Percentiles rank a stretch among this genome's conserved stretches.
Conservation (phyloP, 2,329 filamentous ascomycete species). For the Ascocoryne sarcoides region DNA sequence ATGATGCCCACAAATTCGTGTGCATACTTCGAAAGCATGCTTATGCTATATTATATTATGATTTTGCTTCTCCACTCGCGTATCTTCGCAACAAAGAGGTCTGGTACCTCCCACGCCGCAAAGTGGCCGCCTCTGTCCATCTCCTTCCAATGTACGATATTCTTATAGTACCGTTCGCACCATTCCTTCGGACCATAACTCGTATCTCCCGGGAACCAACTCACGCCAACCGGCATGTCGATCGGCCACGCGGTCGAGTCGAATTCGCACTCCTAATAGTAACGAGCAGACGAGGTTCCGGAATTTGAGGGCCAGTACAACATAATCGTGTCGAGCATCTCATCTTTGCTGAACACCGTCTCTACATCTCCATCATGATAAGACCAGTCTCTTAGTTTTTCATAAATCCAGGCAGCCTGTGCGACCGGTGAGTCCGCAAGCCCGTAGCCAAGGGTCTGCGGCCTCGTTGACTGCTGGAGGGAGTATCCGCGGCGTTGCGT, state of each 20-base stretch:
- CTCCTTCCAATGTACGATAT: constrained; percentile 44
- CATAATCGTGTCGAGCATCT: too few relatives aligned
- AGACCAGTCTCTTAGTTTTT: constrained; percentile 73
- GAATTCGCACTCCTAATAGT: too few relatives aligned
- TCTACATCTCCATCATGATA: not conserved
- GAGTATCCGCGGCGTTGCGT: not conserved
- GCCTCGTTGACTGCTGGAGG: constrained; percentile 43
- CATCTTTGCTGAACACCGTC: not conserved
- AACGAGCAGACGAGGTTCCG: constrained; percentile 26
- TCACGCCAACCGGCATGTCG: too few relatives aligned
- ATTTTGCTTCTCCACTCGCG: too few relatives aligned
- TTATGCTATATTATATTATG: too few relatives aligned
- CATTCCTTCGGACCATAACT: constrained; percentile 43
- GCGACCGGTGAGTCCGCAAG: constrained; percentile 61
- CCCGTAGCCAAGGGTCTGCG: constrained; percentile 61
- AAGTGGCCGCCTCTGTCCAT: constrained; percentile 38
- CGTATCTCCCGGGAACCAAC: constrained; percentile 50
- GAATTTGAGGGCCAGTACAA: not conserved
- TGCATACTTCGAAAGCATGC: too few relatives aligned
- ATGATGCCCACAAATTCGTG: too few relatives aligned
- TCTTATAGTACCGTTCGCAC: too few relatives aligned
- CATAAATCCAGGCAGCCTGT: constrained; percentile 67
- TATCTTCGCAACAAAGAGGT: constrained; percentile 21
- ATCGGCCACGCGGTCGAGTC: too few relatives aligned
- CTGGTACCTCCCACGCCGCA: constrained; percentile 48